Evolutionary conservation across 495 filamentous ascomycete species (phyloP).

Genomic region (Xylaria longipes): DNA sequence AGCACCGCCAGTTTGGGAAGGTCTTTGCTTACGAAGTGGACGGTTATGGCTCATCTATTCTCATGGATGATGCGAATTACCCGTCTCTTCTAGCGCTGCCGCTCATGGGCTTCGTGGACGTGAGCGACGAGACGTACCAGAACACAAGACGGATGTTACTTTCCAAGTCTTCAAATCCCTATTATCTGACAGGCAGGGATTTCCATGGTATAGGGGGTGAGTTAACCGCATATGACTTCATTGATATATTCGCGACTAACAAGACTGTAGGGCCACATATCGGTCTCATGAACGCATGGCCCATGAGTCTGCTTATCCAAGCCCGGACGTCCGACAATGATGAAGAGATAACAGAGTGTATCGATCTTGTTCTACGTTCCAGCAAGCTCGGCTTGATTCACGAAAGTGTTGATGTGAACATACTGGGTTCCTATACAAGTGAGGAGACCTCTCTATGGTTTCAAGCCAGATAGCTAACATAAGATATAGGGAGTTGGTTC

Average conservation of each 20-base stretch:
- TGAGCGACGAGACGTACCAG: constrained; percentile 72
- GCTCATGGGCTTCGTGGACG: constrained; percentile 79
- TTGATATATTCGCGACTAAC: constrained; percentile 1
- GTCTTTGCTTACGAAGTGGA: constrained; percentile 98
- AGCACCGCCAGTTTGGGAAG: constrained; percentile 78
- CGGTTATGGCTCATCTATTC: constrained; percentile 85
- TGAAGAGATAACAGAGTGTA: constrained; percentile 73
- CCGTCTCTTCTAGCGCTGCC: constrained; percentile 89
- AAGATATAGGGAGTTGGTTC: constrained; percentile 80
- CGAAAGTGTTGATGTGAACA: constrained; percentile 88
- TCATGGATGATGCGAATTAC: constrained; percentile 99
- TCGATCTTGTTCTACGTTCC: constrained; percentile 75
- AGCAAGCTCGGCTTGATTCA: constrained; percentile 83
- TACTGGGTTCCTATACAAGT: constrained; percentile 76
- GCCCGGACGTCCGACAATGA: constrained; percentile 90
- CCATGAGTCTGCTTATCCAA: constrained; percentile 91
- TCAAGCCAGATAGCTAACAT: constrained; percentile 36
- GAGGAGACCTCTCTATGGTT: constrained; percentile 37
- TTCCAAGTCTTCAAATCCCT: constrained; percentile 80
- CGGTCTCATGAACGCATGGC: constrained; percentile 92
- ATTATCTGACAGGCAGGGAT: constrained; percentile 78
- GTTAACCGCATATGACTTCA: constrained; percentile 26
- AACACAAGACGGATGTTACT: constrained; percentile 95
- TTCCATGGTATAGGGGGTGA: constrained; percentile 88
- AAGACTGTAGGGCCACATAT: constrained; percentile 61